Evolutionary conservation across 2,329 filamentous ascomycete species (phyloP), one percentile per base, ranked within the genome.

Genomic region (Calonectria leucothoes): DNA sequence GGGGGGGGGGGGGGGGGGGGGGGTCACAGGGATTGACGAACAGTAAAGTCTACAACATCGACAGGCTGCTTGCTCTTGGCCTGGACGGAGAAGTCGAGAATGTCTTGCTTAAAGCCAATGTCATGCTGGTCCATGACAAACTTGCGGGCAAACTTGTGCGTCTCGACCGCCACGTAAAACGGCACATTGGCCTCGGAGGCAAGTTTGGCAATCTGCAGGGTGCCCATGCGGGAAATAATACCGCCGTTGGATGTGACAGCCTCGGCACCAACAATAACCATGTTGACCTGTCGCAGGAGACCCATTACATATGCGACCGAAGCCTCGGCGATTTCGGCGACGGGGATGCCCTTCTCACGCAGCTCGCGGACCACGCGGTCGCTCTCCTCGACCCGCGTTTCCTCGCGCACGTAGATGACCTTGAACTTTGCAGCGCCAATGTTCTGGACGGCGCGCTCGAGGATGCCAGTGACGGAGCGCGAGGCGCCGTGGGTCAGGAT

Each of bases 231-330:
- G 29, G 94, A 96, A 78, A 99, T 94, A 78, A 98, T 94, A 45
- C 96, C 96, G 64, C 97, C 97, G 82, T 98, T 98, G 82, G 98
- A 95, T 25, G 97, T 95, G 20, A 98, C 95, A 49, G 95, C 96
- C 84, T 98, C 96, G 86, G 91, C 90, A 59, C 92, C 92, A 12
- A 93, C 90, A 65, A 94, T 87, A 10, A 93, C 88, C 80, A 91
- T 86, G 81, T 95, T 91, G 17, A 97, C 93, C 76, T 86, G 85
- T n/a, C 84, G 81, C 71, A 86, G 76, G 66, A 86, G 73, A 14
- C 83, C 84, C 84, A 98, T 91, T 51, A 94, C 92, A 82, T 97
- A 96, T 39, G 94, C 95, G 11, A 98, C 95, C 1, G 93, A 94
- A 6, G 84, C 81, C 72, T 84, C 83, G n/a, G 84, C 80, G 29